Evolutionary conservation across 1,284 basidiomycete species (phyloP), one percentile per base, ranked within the genome.

Genomic region (Leccinum subspadiceum): DNA sequence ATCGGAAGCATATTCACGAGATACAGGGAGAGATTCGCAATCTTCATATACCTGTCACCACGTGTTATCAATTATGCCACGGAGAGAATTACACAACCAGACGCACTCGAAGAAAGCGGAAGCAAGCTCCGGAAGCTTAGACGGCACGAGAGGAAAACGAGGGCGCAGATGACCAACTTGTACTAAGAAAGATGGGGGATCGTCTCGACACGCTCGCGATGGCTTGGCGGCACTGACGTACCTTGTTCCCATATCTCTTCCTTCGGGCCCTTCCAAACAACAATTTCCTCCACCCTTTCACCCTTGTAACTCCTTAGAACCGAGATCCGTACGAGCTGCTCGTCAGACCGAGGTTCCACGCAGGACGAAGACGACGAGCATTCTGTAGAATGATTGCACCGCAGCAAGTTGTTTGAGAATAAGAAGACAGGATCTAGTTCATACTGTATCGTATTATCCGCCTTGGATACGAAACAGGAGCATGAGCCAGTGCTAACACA

Each of bases 1-100:
- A 92, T 70, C 0, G 90, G 89, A 9, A 92, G 76, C 24, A 89
- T 79, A 70, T 92, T 92, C 73, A 92, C 83, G 62, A 90, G 73
- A 70, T 81, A 92, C 0, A 92, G 77, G 2, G 89, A 90, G 24
- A 90, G 71, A 20, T 83, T 85, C 0, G 87, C 78, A 66, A 81
- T 80, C 39, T 77, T 74, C 58, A 87, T 70, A 64, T 92, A 92
- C 59, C 90, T 91, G 65, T 56, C 2, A 22, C 35, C 4, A 22
- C 12, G 12, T 31, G 12, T 4, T 10, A 29, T 65, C 44, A 53
- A 17, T 33, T 22, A 37, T 50, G 8, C 44, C 15, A 5, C 29
- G n/a, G 12, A 15, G 22, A 15, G 2, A 46, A 46, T 37, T n/a
- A 31, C 33, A 46, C 37, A 13, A 57, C n/a, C 33, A 24, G 24